Conservation (phyloP, 768 basidiomycete species). For the Lyophyllum shimeji region DNA sequence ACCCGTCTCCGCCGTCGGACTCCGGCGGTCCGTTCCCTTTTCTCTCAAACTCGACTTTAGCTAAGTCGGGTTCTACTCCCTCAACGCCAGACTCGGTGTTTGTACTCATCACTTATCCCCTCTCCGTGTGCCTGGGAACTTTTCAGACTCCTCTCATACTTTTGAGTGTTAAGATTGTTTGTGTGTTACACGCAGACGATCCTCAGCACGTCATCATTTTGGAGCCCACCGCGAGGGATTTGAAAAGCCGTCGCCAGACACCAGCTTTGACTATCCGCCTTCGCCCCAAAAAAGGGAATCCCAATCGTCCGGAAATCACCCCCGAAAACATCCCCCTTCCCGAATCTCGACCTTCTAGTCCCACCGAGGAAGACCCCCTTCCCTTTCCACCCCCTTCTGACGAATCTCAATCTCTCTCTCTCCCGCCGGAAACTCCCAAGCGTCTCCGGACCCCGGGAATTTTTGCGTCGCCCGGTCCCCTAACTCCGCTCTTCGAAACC, state of each 20-base stretch:
- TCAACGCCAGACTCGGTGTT: not conserved
- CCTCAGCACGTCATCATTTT: not conserved
- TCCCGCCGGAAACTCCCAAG: not conserved
- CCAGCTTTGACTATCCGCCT: not conserved
- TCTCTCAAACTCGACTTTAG: no score
- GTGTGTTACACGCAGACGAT: not conserved
- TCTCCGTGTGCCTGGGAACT: not conserved
- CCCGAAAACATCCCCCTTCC: not conserved
- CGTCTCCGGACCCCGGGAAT: not conserved
- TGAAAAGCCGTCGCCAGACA: not conserved
- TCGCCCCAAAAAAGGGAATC: not conserved
- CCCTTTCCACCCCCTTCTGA: not conserved
- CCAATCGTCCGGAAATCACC: not conserved
- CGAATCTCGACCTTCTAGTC: not conserved
- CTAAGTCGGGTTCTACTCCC: no score
- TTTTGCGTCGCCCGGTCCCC: not conserved
- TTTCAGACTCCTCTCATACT: not conserved
- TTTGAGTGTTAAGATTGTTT: not conserved
- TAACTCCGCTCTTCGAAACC: not conserved
- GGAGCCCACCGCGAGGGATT: conserved; percentile 5
- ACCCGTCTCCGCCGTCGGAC: no score
- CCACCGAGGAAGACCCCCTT: not conserved
- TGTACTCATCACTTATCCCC: not conserved
- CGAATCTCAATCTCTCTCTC: not conserved
- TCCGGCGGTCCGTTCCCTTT: no score